Evolutionary conservation across 1,139 yeast genomes (phyloP), one percentile per base, ranked within the genome.

Genomic region (Keqinozyma sinolaborantium): DNA sequence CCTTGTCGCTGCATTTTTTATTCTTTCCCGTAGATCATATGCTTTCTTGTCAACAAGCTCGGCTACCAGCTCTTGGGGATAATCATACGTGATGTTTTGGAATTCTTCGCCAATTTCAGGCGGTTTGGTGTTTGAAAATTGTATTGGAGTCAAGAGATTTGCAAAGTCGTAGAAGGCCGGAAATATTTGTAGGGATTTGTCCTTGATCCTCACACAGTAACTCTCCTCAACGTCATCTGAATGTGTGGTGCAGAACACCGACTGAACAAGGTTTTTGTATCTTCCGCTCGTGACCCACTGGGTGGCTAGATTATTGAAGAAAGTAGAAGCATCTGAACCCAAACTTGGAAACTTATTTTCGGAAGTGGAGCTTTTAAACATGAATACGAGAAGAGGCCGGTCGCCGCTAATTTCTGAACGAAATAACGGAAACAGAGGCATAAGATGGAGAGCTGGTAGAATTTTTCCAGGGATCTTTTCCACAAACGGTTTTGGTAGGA

Each of bases 261-360:
- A 67, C 28, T 59, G 58, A 1, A 70, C 35, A 25, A 72, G 52
- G 23, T 58, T 57, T 8, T 52, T 51, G 30, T 62, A 55, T 12
- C 53, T 51, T 9, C 58, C 42, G 7, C 50, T 51, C 21, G 52
- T 45, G 7, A 61, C 47, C 77, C 76, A 71, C 9, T 48, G 49
- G 19, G 47, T 40, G 0, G 76, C 73, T 44, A 71, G 58, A 1
- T 41, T 39, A 38, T 70, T 75, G 42, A 71, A 68, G 36, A 70
- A 64, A 10, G 39, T 44, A 4, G 56, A 64, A 28, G 66, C n/a
- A n/a, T n/a, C n/a, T n/a, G n/a, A n/a, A n/a, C n/a, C 39, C 41
- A 51, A 51, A 29, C 50, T 38, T 31, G 64, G 65, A 6, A 53
- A 31, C 15, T 45, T 34, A n/a, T n/a, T n/a, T n/a, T n/a, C n/a